These are phyloP conservation scores for Tricholomella constricta DNA, from an alignment of 768 basidiomycete genomes.

Conservation along the genomic window DNA sequence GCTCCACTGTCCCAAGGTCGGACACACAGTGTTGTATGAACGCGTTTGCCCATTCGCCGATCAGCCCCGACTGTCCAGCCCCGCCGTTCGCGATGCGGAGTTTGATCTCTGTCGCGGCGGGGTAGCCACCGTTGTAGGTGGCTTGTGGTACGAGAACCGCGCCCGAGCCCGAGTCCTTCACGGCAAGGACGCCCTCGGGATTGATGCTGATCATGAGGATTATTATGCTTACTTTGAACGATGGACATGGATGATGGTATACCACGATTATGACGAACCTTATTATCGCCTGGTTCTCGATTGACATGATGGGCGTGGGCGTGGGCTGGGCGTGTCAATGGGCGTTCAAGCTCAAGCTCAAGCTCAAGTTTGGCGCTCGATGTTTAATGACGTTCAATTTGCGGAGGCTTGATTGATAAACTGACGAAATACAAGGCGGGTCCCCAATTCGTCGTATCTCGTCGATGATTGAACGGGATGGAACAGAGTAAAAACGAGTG, in stretches of 20 bases:
- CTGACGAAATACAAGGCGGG: neutral
- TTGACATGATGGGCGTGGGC: neutral
- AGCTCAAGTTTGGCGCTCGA: too few relatives aligned
- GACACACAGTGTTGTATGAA: slow-evolving; percentile 18
- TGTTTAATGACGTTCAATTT: too few relatives aligned
- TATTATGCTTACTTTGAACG: neutral
- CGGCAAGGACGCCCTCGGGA: neutral
- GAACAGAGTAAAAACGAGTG: neutral
- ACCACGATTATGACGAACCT: neutral
- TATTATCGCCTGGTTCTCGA: neutral
- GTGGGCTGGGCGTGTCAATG: neutral
- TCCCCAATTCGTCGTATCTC: neutral
- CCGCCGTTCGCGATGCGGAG: slow-evolving; percentile 21
- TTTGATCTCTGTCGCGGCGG: slow-evolving; percentile 9
- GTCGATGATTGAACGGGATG: neutral
- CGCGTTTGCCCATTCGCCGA: slow-evolving; percentile 20
- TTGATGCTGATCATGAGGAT: neutral
- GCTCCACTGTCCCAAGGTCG: neutral
- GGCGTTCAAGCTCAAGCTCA: too few relatives aligned
- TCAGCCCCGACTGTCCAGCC: slow-evolving; percentile 22
- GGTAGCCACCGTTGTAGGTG: slow-evolving; percentile 16
- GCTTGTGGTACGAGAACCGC: slow-evolving; percentile 10
- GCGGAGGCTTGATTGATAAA: neutral
- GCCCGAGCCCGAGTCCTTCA: neutral
- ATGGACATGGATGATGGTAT: neutral